Base-by-base conservation (phyloP, 805 yeast species). In the Metschnikowia amazonensis region DNA sequence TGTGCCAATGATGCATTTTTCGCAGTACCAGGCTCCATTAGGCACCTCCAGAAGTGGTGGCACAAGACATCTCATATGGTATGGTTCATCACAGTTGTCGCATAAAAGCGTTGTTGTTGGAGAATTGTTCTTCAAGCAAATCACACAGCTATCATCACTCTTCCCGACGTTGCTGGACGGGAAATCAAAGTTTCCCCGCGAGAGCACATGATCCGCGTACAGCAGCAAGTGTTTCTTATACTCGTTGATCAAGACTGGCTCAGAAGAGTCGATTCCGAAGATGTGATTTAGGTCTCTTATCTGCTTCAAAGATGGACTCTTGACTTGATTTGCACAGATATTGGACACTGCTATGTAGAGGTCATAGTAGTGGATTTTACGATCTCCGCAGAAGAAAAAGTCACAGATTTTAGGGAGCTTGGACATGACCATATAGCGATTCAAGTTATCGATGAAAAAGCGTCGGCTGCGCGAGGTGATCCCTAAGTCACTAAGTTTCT, bases 1-100 rank as follows among this genome's bases (percentile, higher is more conserved):
- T 33, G 87, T 84, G 0, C 96, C 96, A 11, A 85, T 72, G n/a
- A 90, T 68, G 63, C 98, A 90, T 46, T 76, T 77, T 41, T 84
- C 84, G 62, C 98, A 90, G 58, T 75, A 83, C 96, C 96, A 90
- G 14, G 72, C 76, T 9, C 77, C 78, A 21, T 69, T 59, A 0
- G 90, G 89, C 1, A 82, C 66, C 2, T 57, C 56, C 0, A 63
- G 58, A 20, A 84, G 53, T 1, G 81, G 81, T 2, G 84, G 84
- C 11, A 64, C 65, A n/a, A 89, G 66, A 59, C 96, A 89, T 32
- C 67, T 65, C 64, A 73, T 70, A 62, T 90, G 97, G 62, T 69
- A 88, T 1, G 79, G 75, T 42, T 74, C 75, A 47, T 84, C 80
- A 59, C 97, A 90, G 31, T 84, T 84, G 54, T 82, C 86, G 62